Evolutionary conservation across 495 filamentous ascomycete species (phyloP), one percentile per base, ranked within the genome.

Genomic region (Neurospora intermedia): DNA sequence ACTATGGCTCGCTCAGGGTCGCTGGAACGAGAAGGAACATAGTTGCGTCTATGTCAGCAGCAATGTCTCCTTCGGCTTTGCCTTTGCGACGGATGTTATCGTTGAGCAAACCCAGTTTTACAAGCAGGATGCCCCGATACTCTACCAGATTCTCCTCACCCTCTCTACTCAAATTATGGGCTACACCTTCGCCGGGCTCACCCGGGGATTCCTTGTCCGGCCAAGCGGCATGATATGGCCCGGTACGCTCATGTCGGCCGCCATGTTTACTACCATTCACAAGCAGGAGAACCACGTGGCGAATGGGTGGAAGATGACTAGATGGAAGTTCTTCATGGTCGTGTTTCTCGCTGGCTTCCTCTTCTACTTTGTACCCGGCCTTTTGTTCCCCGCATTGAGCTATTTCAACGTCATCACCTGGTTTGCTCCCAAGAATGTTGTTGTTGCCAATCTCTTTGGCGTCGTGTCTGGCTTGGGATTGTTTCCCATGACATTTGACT

Each of bases 171-270:
- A 95, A 81, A 92, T 95, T 20, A 82, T 96, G 54, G 93, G 93
- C 4, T 96, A 96, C 81, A 87, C 92, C 2, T 92, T 96, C 76
- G 93, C 93, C 62, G 93, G 93, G 0, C 83, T 96, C 43, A 91
- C 90, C 3, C 85, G 91, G n/a, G 85, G 90, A 31, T 92, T 91
- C 77, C 83, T 95, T n/a, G 93, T 96, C 18, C 87, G 91, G 8
- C 94, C 94, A 7, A 90, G 91, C 59, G 90, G 92, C 20, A 97
- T 97, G 93, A 91, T 97, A 18, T 97, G 94, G 94, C 94, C 94
- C 0, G 90, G 90, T 62, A 94, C 94, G 5, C 84, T 97, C 41
- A 93, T 94, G 80, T 94, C 94, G 59, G 91, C 93, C 1, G 91
- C 94, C 54, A 92, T 97, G 85, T 91, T 97, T 75, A 90, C 89